These are phyloP conservation scores for Anaeromyces robustus DNA, from an alignment of 192 early-diverging fungal genomes.

Conservation along the genomic window DNA sequence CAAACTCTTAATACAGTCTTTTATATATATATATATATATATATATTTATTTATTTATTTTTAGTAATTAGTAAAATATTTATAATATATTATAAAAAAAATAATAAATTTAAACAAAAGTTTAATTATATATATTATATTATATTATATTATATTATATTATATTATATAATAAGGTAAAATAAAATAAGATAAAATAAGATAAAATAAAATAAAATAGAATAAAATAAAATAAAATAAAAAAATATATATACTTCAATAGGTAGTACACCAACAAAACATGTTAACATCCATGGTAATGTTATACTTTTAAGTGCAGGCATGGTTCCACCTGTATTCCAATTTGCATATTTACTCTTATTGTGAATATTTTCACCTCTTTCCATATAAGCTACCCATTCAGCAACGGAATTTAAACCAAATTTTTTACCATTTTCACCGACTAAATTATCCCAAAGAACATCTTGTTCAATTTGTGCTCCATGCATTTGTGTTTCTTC, in stretches of 20 bases:
- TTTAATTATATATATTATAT: no score
- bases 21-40: neutral
- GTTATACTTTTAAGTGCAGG: conserved; percentile 59
- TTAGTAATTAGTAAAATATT: no score
- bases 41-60: neutral
- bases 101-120: no score
- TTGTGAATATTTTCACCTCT: neutral
- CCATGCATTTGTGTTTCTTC: conserved; percentile 52
- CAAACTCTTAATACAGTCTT: conserved; percentile 60
- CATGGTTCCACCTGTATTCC: conserved; percentile 20
- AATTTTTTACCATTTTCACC: conserved; percentile 19
- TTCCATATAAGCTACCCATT: conserved; percentile 23
- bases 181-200: no score
- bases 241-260: conserved; percentile 24
- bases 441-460: conserved; percentile 32
- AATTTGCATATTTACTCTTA: neutral
- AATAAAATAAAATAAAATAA: no score
- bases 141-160: no score
- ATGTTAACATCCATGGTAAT: conserved; percentile 67
- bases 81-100: no score
- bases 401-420: conserved; percentile 22
- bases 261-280: conserved; percentile 65
- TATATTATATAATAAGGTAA: no score
- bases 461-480: conserved; percentile 51
- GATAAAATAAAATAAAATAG: no score